These are phyloP conservation scores for Nicotiana rustica DNA, from an alignment of 305 asterid genomes.

Conservation along the genomic window DNA sequence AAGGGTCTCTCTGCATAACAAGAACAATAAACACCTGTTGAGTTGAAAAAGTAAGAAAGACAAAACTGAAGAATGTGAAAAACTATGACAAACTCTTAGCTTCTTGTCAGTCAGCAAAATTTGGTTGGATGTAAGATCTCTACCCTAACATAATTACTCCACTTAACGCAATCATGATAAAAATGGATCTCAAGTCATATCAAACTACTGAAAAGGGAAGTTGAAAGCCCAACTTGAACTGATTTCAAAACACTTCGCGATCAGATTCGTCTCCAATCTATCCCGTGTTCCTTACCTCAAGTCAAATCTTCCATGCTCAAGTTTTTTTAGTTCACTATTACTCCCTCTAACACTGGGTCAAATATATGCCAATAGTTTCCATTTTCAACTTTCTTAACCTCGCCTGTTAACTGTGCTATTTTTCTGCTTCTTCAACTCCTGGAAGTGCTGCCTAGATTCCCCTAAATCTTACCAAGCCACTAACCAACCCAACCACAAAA, in stretches of 20 bases:
- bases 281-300: neutral
- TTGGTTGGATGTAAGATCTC: neutral
- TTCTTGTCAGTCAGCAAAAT: neutral
- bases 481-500: neutral
- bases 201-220: neutral
- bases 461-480: neutral
- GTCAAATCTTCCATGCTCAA: neutral
- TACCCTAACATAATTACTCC: neutral
- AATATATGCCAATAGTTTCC: neutral
- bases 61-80: neutral
- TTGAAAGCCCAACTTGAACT: neutral
- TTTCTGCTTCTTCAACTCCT: neutral
- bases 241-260: neutral
- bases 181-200: neutral
- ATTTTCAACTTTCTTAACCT: constrained; percentile 22
- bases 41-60: neutral
- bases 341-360: neutral
- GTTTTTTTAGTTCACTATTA: neutral
- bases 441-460: neutral
- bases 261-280: neutral
- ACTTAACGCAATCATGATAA: neutral
- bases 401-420: neutral
- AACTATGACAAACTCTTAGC: neutral
- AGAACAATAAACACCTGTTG: constrained; percentile 8
- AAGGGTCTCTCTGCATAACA: constrained; percentile 54